Evolutionary conservation across 306 rosid genomes (phyloP).

Genomic region (Myrica gale): DNA sequence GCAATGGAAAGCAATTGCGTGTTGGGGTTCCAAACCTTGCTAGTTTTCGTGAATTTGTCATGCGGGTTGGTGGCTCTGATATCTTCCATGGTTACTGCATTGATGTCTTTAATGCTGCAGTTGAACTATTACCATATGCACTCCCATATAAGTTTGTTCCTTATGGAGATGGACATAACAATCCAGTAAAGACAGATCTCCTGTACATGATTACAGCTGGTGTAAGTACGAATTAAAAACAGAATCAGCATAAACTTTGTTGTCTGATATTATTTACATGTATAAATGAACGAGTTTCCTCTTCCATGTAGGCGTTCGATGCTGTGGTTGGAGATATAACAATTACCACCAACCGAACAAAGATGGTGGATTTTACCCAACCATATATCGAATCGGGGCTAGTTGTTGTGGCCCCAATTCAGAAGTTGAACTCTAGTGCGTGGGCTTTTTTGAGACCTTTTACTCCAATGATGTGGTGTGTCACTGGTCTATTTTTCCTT

Average conservation of each 20-base stretch:
- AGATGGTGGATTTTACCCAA: constrained; percentile 88
- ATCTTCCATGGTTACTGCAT: constrained; percentile 72
- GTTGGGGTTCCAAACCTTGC: constrained; percentile 70
- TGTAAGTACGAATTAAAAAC: constrained; percentile 21
- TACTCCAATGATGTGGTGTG: constrained; percentile 67
- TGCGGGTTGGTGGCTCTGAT: constrained; percentile 48
- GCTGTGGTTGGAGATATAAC: constrained; percentile 89
- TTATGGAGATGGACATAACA: constrained; percentile 32
- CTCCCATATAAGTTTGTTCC: constrained; percentile 31
- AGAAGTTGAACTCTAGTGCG: constrained; percentile 49
- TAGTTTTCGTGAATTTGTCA: constrained; percentile 60
- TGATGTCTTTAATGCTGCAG: constrained; percentile 41
- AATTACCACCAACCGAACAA: constrained; percentile 76
- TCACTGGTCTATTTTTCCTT: constrained; percentile 67
- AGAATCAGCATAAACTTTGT: neutral
- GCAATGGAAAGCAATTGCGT: constrained; percentile 66
- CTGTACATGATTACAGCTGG: constrained; percentile 42
- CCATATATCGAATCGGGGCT: constrained; percentile 92
- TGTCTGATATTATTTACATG: constrained; percentile 9
- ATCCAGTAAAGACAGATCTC: constrained; percentile 16
- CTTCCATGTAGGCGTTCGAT: constrained; percentile 61
- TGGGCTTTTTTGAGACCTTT: constrained; percentile 93
- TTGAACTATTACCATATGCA: constrained; percentile 21
- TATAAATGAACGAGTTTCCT: constrained; percentile 23
- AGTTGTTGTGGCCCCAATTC: constrained; percentile 77